These are phyloP conservation scores for Penicillium sp. DNA, from an alignment of 2,329 filamentous ascomycete species.

Conservation along the genomic window DNA sequence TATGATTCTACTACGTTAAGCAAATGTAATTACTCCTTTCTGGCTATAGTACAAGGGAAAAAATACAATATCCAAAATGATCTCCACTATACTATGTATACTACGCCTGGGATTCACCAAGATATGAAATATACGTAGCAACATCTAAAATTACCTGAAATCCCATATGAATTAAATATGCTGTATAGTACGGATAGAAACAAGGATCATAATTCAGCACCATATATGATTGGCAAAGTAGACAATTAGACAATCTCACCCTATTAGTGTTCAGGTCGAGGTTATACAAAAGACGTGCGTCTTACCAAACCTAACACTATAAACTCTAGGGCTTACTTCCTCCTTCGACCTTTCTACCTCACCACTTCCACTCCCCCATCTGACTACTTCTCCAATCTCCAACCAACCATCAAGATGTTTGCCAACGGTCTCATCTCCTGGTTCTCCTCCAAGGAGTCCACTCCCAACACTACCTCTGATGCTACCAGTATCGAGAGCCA, in stretches of 20 bases:
- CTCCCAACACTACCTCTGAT: constrained; percentile 21
- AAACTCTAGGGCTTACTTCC: background rate
- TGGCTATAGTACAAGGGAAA: background rate
- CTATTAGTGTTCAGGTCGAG: background rate
- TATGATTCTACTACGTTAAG: background rate
- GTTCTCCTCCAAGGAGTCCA: constrained; percentile 28
- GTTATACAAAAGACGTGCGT: background rate
- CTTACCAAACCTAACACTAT: background rate
- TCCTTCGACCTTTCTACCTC: background rate
- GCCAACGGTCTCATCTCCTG: constrained; percentile 23
- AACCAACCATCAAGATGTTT: constrained; percentile 18
- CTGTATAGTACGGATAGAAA: no score
- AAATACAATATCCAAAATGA: background rate
- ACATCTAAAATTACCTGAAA: no score
- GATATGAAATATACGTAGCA: background rate
- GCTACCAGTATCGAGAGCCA: constrained; percentile 25
- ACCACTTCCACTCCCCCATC: background rate
- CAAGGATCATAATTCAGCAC: background rate
- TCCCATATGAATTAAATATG: background rate
- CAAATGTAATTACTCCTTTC: background rate
- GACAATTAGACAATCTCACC: background rate
- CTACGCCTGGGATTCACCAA: background rate
- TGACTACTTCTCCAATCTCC: background rate
- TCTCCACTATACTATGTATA: background rate
- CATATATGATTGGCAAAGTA: background rate